Evolutionary conservation across 371 early-diverging fungal species (phyloP), one percentile per base, ranked within the genome.

Genomic region (Rhizopus arrhizus): DNA sequence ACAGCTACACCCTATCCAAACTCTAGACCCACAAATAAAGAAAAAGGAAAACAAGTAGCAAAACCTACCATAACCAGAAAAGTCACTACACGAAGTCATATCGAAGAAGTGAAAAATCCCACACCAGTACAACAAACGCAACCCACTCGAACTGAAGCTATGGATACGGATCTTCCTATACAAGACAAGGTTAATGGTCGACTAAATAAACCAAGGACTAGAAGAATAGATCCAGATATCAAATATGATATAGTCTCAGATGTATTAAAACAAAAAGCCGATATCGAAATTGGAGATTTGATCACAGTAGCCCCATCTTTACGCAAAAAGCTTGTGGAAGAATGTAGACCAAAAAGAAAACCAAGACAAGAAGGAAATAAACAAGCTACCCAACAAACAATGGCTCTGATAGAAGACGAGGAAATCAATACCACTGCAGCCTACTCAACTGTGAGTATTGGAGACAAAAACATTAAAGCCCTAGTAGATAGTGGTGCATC

Each of bases 341-440:
- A 38, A 38, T 38, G 38, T 12, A 1, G 38, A 38, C 38, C 38
- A 2, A 38, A 38, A 2, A 7, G 12, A 7, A 45, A 56, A 10
- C 2, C 22, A 1, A 22, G 22, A 22, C 22, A 28, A 41, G 4
- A 22, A 33, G 1, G 32, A 31, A 3, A 0, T 11, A 0, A 22
- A 9, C 13, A 33, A 16, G 4, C 13, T 10, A 16, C 32, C 6
- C 16, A n/a, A 16, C 5, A 5, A 6, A 45, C 56, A 0, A 7
- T 56, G 3, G 45, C 43, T 10, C 45, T 34, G 3, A 32, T 41
- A 0, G 56, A 56, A 34, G 56, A 56, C 15, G 56, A 34, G 0
- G 56, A 56, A 43, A 34, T 45, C 15, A 43, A 56, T 33, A 56
- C 56, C 10, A 56, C 56, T 15, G 56, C 56, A 1, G 33, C 43